Conservation (phyloP, 1,139 yeast genomes). For the Candida neerlandica region DNA sequence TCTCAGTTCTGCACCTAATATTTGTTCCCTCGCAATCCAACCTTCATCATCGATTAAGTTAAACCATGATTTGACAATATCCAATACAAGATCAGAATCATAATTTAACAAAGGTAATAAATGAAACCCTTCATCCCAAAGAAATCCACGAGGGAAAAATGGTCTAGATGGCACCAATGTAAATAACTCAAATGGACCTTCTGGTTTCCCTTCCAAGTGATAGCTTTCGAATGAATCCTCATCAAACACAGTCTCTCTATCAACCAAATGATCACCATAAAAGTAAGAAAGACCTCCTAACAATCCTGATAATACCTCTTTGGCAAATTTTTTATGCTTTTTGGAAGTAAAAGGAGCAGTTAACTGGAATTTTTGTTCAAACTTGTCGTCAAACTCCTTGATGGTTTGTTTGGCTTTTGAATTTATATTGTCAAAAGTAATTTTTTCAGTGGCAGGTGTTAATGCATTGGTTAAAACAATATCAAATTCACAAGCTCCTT, state of each 20-base stretch:
- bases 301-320: constrained; percentile 77
- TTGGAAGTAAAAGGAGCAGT: constrained; percentile 53
- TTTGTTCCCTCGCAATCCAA: constrained; percentile 96
- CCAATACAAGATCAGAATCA: constrained; percentile 83
- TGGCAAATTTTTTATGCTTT: constrained; percentile 61
- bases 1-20: constrained; percentile 89
- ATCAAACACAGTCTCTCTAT: constrained; percentile 66
- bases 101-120: constrained; percentile 78
- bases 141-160: constrained; percentile 94
- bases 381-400: constrained; percentile 54
- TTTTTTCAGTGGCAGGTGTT: constrained; percentile 41
- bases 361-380: constrained; percentile 55
- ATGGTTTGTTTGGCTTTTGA: constrained; percentile 39
- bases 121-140: constrained; percentile 99
- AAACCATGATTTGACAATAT: constrained; percentile 87
- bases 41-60: constrained; percentile 83
- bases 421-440: constrained; percentile 46
- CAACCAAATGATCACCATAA: constrained; percentile 86
- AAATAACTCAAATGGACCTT: constrained; percentile 74
- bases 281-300: constrained; percentile 90
- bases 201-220: constrained; percentile 52
- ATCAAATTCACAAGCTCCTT: constrained; percentile 79
- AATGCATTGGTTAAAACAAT: constrained; percentile 56
- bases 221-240: constrained; percentile 64
- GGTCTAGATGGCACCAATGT: constrained; percentile 91